Evolutionary conservation across 2,329 filamentous ascomycete species (phyloP), one percentile per base, ranked within the genome.

Genomic region (Fusarium sp.): DNA sequence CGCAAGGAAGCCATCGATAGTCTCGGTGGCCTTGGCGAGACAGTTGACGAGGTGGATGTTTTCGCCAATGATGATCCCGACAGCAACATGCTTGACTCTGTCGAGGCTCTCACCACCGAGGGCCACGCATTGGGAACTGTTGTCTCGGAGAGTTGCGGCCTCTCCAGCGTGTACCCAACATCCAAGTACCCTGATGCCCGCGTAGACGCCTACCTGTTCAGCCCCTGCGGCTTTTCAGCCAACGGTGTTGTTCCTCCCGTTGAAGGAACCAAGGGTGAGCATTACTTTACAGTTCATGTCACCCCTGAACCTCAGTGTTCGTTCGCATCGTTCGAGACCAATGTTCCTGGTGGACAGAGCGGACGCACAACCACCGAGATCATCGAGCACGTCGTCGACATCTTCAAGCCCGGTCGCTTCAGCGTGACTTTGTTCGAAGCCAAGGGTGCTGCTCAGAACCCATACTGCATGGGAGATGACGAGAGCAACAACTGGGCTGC

Each of bases 251-350:
- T 99, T 44, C 96, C 96, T 9, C 91, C 94, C 51, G 49, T 25
- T 8, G 71, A 88, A 34, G 85, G 85, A 55, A 82, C 71, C 65
- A 85, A 84, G 55, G 83, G 87, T 6, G 91, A 89, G 43, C 94
- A 98, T 82, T 99, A 99, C 84, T 99, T 98, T 82, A 99, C 95
- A 2, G 96, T 99, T 25, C 96, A 99, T 78, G 96, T 99, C 72
- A 99, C 96, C 0, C 96, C 96, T 1, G 96, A 99, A 85, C 94
- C 95, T 16, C 90, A 97, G 76, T 99, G 95, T 85, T 98, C 94
- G 8, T 99, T 97, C 80, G 96, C 96, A 38, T 98, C 94, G 3
- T 99, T 99, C 78, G 96, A 99, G 85, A 98, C 96, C 72, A 99
- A 98, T 75, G 95, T 99, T 6, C 96, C 96, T 3, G 92, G 94